Conservation (phyloP, 345 rosid genomes). For the Camelina hispida region DNA sequence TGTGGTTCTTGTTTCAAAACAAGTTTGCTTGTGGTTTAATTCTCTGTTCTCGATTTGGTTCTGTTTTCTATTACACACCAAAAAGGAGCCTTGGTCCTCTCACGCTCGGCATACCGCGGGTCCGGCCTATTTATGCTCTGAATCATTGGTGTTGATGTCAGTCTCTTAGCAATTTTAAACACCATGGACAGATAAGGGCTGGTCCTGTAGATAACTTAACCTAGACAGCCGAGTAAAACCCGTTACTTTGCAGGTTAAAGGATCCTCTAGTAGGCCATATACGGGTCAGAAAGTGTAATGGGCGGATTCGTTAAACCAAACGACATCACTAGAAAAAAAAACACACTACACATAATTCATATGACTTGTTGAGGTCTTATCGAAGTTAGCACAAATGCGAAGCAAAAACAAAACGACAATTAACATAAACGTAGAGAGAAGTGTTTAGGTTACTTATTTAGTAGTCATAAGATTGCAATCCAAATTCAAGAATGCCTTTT, state of each 20-base stretch:
- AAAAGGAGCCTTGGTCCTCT: too few species aligned
- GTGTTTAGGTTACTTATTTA: constrained; percentile 18
- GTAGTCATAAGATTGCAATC: constrained; percentile 13
- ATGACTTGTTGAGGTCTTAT: background rate
- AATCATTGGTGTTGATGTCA: too few species aligned
- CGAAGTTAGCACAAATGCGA: constrained; percentile 26
- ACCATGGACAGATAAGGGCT: background rate
- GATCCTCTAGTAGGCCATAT: background rate
- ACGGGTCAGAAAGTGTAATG: background rate
- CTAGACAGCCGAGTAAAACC: background rate
- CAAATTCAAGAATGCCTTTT: background rate
- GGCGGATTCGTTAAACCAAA: background rate
- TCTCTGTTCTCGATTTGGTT: too few species aligned
- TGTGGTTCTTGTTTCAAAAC: too few species aligned
- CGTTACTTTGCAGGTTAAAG: background rate
- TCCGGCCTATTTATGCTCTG: too few species aligned
- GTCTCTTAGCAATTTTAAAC: background rate
- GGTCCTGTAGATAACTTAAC: background rate
- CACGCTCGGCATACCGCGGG: too few species aligned
- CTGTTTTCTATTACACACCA: too few species aligned
- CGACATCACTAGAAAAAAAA: constrained; percentile 14
- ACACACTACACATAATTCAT: constrained; percentile 1
- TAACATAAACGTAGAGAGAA: background rate
- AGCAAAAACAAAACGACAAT: constrained; percentile 22
- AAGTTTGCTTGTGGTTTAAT: too few species aligned